Base-by-base conservation (phyloP, 441 rosid genomes). In the Euphorbia neoarborescens region DNA sequence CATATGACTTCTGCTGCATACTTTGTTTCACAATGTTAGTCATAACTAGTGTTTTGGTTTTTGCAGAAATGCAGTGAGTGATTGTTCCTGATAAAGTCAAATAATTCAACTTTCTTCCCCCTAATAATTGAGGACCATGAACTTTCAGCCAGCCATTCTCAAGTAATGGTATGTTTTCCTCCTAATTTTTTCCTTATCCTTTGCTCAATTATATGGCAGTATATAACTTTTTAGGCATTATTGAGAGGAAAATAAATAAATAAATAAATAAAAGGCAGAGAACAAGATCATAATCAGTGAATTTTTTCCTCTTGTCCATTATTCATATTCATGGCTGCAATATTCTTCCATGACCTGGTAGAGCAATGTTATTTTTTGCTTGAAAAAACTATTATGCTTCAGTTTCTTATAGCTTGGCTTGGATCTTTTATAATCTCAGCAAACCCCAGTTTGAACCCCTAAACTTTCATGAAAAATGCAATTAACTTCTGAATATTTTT, bases 301-400 rank as follows among this genome's bases (percentile, higher is more conserved):
- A 42, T 56, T 24, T 56, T 24, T 4, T 50, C 62, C 56, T 19
- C 25, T 57, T 72, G 75, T 65, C 75, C 44, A 56, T 66, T 57
- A 24, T 65, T 10, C 5, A 20, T 57, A 24, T 65, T 10, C 5
- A 20, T 65, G 68, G 74, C 59, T 46, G 46, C 25, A 61, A 44
- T 42, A 27, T 38, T 57, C 54, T 7, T 4, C 54, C 40, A n/a
- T n/a, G n/a, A n/a, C n/a, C 27, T n/a, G 27, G 28, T 6, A 56
- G 46, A n/a, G 24, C n/a, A 68, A 25, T 22, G 34, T 68, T 64
- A 56, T 32, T 32, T 32, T 32, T 32, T 2, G 34, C 34, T n/a
- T n/a, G n/a, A n/a, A n/a, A n/a, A n/a, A n/a, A n/a, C n/a, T n/a
- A n/a, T n/a, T n/a, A n/a, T n/a, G n/a, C n/a, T n/a, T n/a, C n/a